Evolutionary conservation across 2,329 filamentous ascomycete genomes (phyloP).

Genomic region (Bipolaris victoriae): DNA sequence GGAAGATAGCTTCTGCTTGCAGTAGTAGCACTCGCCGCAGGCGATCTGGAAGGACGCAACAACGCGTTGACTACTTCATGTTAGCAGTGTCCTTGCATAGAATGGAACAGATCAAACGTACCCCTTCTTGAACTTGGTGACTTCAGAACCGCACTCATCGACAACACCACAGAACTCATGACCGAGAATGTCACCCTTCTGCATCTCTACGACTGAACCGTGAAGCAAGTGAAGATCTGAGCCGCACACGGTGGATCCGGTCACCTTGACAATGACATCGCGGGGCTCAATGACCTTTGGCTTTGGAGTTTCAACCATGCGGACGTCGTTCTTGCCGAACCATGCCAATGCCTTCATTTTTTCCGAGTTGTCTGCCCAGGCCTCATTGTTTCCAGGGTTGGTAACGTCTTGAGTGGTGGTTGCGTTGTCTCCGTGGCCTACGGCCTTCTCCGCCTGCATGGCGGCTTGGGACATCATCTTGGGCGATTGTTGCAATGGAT

Average conservation of each 20-base stretch:
- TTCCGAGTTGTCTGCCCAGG: slow-evolving; percentile 57
- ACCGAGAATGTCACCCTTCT: slow-evolving; percentile 60
- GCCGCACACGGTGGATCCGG: slow-evolving; percentile 67
- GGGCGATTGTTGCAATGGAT: slow-evolving; percentile 18
- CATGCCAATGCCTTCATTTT: slow-evolving; percentile 83
- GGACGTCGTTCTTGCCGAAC: slow-evolving; percentile 80
- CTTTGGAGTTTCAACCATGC: slow-evolving; percentile 71
- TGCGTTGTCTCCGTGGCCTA: slow-evolving; percentile 72
- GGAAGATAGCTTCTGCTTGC: slow-evolving; percentile 76
- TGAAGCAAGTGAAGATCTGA: slow-evolving; percentile 65
- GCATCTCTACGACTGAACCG: slow-evolving; percentile 55
- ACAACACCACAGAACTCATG: slow-evolving; percentile 61
- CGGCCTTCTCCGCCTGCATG: slow-evolving; percentile 66
- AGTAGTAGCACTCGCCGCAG: slow-evolving; percentile 72
- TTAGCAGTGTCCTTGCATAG: slow-evolving; percentile 19
- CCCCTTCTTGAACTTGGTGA: slow-evolving; percentile 53
- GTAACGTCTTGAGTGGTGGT: slow-evolving; percentile 72
- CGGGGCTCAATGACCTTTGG: slow-evolving; percentile 74
- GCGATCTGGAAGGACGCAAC: slow-evolving; percentile 90
- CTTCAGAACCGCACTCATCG: slow-evolving; percentile 52
- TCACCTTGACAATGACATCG: slow-evolving; percentile 83
- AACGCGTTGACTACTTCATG: slow-evolving; percentile 61
- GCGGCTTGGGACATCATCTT: slow-evolving; percentile 61
- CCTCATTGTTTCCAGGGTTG: slow-evolving; percentile 58
- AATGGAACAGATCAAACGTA: slow-evolving; percentile 18